Conservation (phyloP, 495 filamentous ascomycete species). For the Penicillium roqueforti region DNA sequence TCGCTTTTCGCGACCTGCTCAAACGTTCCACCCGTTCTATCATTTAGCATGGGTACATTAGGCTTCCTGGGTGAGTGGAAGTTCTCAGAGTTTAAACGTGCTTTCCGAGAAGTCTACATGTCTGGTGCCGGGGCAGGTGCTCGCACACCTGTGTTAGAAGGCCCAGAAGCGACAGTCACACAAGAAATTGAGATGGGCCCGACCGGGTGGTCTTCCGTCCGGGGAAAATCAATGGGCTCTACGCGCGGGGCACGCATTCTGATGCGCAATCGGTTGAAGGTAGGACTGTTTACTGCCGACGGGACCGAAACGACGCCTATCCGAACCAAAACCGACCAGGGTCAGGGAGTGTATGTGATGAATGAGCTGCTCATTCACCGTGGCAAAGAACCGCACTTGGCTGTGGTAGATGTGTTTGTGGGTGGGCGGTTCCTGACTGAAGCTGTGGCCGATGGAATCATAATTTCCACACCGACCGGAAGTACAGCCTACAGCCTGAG, state of each 20-base stretch:
- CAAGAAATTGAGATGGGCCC: slow-evolving; percentile 28
- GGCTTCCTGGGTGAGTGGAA: slow-evolving; percentile 97
- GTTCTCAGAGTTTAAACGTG: slow-evolving; percentile 82
- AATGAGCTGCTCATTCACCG: slow-evolving; percentile 95
- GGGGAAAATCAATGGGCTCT: slow-evolving; percentile 77
- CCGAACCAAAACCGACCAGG: slow-evolving; percentile 39
- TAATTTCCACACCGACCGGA: slow-evolving; percentile 88
- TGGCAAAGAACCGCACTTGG: slow-evolving; percentile 81
- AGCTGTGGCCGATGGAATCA: slow-evolving; percentile 90
- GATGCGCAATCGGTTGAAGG: slow-evolving; percentile 78
- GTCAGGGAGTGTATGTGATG: slow-evolving; percentile 70
- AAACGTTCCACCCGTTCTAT: slow-evolving; percentile 84
- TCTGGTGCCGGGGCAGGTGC: slow-evolving; percentile 65
- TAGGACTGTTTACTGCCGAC: slow-evolving; percentile 66
- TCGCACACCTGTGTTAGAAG: slow-evolving; percentile 36
- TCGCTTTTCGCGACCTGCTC: slow-evolving; percentile 82
- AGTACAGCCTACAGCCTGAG: slow-evolving; percentile 93
- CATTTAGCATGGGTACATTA: slow-evolving; percentile 93
- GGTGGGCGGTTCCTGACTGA: slow-evolving; percentile 83
- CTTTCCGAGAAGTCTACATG: slow-evolving; percentile 91
- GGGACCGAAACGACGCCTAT: slow-evolving; percentile 44
- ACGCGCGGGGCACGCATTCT: slow-evolving; percentile 71
- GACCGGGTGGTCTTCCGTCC: slow-evolving; percentile 65
- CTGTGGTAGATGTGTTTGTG: slow-evolving; percentile 83
- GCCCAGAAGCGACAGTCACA: slow-evolving; percentile 17